phyloP scores from a whole-genome alignment of 176 grass and related monocot genomes.

The Chrysopogon serrulatus region DNA sequence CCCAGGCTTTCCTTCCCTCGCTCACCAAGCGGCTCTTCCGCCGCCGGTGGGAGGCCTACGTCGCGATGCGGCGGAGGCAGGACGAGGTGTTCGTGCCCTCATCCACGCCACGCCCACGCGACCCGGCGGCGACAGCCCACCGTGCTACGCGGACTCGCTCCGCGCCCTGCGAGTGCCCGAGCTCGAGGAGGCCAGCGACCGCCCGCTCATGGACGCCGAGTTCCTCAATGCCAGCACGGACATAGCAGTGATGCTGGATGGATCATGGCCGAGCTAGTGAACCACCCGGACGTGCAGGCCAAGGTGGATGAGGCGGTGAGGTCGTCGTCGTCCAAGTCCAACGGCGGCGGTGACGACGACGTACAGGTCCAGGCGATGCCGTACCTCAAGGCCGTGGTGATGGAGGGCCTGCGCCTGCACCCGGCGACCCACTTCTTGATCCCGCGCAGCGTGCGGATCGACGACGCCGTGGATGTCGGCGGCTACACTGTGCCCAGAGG shows the following conservation, averaged over 20 bases:
- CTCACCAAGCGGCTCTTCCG: slow-evolving; percentile 54
- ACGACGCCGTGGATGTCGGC: slow-evolving; percentile 19
- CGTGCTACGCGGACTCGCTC: slow-evolving; percentile 33
- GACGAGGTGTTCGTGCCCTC: slow-evolving; percentile 33
- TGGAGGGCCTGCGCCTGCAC: slow-evolving; percentile 49
- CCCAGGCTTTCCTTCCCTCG: slow-evolving; percentile 35
- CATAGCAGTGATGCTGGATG: slow-evolving; percentile 38
- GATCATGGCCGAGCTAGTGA: slow-evolving; percentile 68
- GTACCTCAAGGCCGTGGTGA: too few species aligned
- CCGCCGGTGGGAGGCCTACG: slow-evolving; percentile 10
- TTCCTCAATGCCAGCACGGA: slow-evolving; percentile 43
- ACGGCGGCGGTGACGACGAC: too few species aligned
- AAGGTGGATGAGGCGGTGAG: too few species aligned
- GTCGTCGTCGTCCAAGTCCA: too few species aligned
- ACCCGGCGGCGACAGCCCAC: neutral
- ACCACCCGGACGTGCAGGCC: too few species aligned
- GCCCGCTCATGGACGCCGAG: slow-evolving; percentile 33
- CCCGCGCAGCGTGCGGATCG: slow-evolving; percentile 30
- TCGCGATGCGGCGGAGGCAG: slow-evolving; percentile 15
- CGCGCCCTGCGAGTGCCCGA: neutral
- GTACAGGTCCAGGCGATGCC: too few species aligned
- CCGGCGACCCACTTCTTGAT: slow-evolving; percentile 48
- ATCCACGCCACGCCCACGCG: neutral
- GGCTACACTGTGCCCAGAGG: slow-evolving; percentile 35
- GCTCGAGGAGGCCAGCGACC: slow-evolving; percentile 7